phyloP scores from a whole-genome alignment of 495 filamentous ascomycete species.

The Penicillium salamii region DNA sequence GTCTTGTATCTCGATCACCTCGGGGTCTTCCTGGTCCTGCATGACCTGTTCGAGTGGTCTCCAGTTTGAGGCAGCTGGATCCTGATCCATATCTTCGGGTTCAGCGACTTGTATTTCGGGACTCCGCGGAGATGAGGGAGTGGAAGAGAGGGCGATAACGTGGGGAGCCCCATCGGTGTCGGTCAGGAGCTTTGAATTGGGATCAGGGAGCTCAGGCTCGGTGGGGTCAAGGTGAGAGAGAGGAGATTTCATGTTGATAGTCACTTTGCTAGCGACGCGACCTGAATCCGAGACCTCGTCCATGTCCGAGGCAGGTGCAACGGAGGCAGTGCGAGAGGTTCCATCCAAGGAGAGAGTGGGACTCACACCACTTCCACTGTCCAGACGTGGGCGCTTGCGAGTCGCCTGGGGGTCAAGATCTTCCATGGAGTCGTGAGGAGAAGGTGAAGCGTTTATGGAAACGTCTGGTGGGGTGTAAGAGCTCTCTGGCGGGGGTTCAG shows the following conservation, averaged over 20 bases:
- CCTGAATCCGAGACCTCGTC: constrained; percentile 32
- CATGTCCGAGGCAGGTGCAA: constrained; percentile 30
- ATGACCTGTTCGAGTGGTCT: constrained; percentile 36
- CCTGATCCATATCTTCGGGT: constrained; percentile 53
- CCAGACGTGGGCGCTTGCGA: constrained; percentile 62
- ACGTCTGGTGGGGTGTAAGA: constrained; percentile 44
- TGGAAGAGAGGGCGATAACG: constrained; percentile 48
- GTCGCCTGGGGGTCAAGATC: constrained; percentile 51
- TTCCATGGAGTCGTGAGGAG: constrained; percentile 51
- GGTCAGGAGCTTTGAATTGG: constrained; percentile 13
- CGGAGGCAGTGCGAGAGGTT: constrained; percentile 23
- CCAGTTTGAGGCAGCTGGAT: constrained; percentile 45
- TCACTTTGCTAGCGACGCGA: constrained; percentile 49
- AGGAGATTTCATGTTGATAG: constrained; percentile 55
- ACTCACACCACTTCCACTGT: constrained; percentile 49
- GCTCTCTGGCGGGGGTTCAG: constrained; percentile 50
- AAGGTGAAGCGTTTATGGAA: constrained; percentile 28
- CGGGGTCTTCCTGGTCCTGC: constrained; percentile 26
- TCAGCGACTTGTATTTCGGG: constrained; percentile 56
- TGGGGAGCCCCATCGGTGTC: constrained; percentile 22
- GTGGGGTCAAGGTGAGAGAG: constrained; percentile 12
- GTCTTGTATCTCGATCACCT: constrained; percentile 36
- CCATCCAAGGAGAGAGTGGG: constrained; percentile 45
- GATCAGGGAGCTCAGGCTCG: constrained; percentile 10
- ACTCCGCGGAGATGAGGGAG: constrained; percentile 36